phyloP scores from a whole-genome alignment of 140 eudicot genomes.

The Cichorium intybus region DNA sequence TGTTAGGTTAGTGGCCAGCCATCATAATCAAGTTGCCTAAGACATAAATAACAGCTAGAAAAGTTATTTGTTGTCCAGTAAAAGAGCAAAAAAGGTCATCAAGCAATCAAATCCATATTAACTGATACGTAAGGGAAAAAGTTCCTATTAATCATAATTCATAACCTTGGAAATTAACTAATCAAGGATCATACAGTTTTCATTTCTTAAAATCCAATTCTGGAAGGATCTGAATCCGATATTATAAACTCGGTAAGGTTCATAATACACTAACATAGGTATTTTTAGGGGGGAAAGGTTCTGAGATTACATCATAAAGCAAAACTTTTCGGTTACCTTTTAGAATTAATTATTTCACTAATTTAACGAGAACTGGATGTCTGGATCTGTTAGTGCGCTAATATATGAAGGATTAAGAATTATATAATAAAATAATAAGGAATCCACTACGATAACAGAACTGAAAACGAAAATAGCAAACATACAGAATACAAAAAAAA shows the following conservation, averaged over 20 bases:
- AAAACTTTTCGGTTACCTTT: conserved; percentile 15
- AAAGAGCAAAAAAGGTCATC: neutral
- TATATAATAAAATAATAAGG: neutral
- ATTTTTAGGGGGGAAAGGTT: neutral
- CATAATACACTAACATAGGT: neutral
- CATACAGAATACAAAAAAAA: neutral
- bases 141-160: conserved; percentile 8
- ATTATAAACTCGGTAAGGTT: neutral
- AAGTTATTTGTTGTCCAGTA: conserved; percentile 5
- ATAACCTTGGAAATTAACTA: conserved; percentile 2
- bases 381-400: conserved; percentile 21
- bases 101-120: neutral
- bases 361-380: neutral
- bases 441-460: neutral
- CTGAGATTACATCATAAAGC: conserved; percentile 31
- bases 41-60: conserved; percentile 1
- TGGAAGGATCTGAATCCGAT: neutral
- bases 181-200: neutral
- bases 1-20: conserved; percentile 24
- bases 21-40: conserved; percentile 12
- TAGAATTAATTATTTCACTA: neutral
- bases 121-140: neutral
- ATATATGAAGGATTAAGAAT: neutral
- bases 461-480: neutral
- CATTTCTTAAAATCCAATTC: neutral